Conservation (phyloP, 1,139 yeast species). For the Debaryomycetaceae sp. region DNA sequence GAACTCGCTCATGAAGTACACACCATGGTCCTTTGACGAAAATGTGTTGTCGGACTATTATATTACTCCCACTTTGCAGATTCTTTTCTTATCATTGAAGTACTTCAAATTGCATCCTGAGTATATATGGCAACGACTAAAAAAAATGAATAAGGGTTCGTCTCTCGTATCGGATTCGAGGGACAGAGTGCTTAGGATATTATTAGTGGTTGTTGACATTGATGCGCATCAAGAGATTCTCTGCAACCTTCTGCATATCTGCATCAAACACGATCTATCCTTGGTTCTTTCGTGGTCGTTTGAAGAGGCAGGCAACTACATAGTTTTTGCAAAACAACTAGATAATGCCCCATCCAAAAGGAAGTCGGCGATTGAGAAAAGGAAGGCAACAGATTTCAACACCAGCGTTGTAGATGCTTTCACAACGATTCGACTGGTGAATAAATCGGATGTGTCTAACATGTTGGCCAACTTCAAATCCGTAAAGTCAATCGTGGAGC, state of each 20-base stretch:
- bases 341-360: conserved; percentile 31
- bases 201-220: conserved; percentile 75
- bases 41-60: conserved; percentile 57
- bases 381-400: conserved; percentile 40
- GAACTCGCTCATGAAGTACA: conserved; percentile 35
- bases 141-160: conserved; percentile 41
- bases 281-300: conserved; percentile 76
- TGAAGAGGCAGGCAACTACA: conserved; percentile 82
- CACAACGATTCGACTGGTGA: conserved; percentile 51
- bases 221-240: conserved; percentile 69
- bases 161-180: conserved; percentile 19
- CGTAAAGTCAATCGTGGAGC: conserved; percentile 43
- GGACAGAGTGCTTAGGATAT: conserved; percentile 52
- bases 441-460: conserved; percentile 58
- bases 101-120: conserved; percentile 89
- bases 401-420: conserved; percentile 50
- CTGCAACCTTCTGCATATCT: conserved; percentile 64
- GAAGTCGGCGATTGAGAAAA: conserved; percentile 36
- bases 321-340: conserved; percentile 50
- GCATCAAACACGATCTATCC: conserved; percentile 69
- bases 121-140: conserved; percentile 70
- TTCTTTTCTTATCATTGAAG: conserved; percentile 69
- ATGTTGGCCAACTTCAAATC: conserved; percentile 53
- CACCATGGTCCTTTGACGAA: conserved; percentile 35
- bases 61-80: conserved; percentile 62